phyloP scores from a whole-genome alignment of 1,139 yeast genomes.

The Scheffersomyces segobiensis region DNA sequence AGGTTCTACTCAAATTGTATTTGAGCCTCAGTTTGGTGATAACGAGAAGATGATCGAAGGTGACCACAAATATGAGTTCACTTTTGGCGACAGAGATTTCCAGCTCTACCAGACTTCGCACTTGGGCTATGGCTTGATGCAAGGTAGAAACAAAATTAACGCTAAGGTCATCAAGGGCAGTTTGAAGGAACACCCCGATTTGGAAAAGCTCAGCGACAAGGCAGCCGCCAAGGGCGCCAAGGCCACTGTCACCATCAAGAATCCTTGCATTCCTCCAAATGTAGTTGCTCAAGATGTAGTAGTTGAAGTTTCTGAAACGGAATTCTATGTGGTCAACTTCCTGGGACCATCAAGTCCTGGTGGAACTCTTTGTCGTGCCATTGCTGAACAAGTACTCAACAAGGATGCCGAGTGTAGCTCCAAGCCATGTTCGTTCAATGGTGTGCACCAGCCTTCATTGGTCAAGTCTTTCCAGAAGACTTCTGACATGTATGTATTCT shows the following conservation, averaged over 20 bases:
- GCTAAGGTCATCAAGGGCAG: constrained; percentile 53
- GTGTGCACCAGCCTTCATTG: constrained; percentile 93
- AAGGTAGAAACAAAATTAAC: constrained; percentile 86
- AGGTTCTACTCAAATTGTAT: constrained; percentile 97
- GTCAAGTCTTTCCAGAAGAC: constrained; percentile 67
- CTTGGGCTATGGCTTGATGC: constrained; percentile 92
- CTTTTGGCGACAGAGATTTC: constrained; percentile 80
- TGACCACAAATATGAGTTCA: constrained; percentile 79
- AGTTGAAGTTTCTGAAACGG: constrained; percentile 53
- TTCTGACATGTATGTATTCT: constrained; percentile 82
- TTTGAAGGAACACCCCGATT: constrained; percentile 33
- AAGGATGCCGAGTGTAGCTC: constrained; percentile 74
- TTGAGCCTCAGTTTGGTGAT: constrained; percentile 75
- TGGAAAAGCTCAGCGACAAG: constrained; percentile 31
- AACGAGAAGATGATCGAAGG: constrained; percentile 74
- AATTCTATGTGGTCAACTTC: constrained; percentile 65
- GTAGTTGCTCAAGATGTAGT: constrained; percentile 51
- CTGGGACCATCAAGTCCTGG: constrained; percentile 59
- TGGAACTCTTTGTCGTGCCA: constrained; percentile 76
- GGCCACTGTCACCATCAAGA: constrained; percentile 46
- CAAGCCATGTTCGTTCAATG: constrained; percentile 93
- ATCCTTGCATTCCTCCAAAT: constrained; percentile 90
- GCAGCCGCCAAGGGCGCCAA: constrained; percentile 41
- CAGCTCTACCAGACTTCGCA: constrained; percentile 93
- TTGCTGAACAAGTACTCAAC: constrained; percentile 81